Evolutionary conservation across 2,329 filamentous ascomycete species (phyloP), one percentile per base, ranked within the genome.

Genomic region (Xylaria sp.): DNA sequence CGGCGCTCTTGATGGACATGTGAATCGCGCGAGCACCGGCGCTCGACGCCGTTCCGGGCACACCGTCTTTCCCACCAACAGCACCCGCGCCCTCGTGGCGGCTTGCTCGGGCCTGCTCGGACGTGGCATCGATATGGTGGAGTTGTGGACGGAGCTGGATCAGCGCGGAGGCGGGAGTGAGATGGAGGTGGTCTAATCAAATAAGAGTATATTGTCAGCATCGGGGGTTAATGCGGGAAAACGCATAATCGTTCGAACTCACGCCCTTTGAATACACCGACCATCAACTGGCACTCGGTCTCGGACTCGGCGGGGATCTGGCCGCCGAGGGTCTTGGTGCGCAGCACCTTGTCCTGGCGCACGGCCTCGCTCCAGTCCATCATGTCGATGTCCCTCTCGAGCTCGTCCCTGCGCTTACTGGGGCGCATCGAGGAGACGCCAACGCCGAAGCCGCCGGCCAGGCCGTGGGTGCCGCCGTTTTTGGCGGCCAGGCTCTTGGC

Each of bases 71-170:
- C 56, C 78, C 76, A 7, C 71, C 68, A 11, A 71, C 67, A 4
- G 79, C 71, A 79, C 82, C 67, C 7, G 64, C 64, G 45, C 64
- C 69, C 72, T 81, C 80, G 57, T 80, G 79, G 12, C 79, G 76
- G 14, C 80, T 77, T n/a, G 75, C 73, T 50, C 87, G 87, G 42
- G 92, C 89, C 64, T 93, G 86, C 75, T 98, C 93, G 55, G 90
- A 85, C 54, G 89, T 82, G 3, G 96, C 95, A 81, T 98, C 96
- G 73, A 98, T 86, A 81, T 98, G 94, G 81, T 97, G 93, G 69
- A 97, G 92, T 76, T 98, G 93, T 0, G 96, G 94, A 3, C 94
- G 92, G 76, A 99, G 89, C 78, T 97, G 93, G 50, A 97, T 92
- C 53, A 97, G 88, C 1, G 93, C 91, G 48, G 91, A 89, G 54